Conservation (phyloP, 805 yeast genomes). For the Candida multigemmis region DNA sequence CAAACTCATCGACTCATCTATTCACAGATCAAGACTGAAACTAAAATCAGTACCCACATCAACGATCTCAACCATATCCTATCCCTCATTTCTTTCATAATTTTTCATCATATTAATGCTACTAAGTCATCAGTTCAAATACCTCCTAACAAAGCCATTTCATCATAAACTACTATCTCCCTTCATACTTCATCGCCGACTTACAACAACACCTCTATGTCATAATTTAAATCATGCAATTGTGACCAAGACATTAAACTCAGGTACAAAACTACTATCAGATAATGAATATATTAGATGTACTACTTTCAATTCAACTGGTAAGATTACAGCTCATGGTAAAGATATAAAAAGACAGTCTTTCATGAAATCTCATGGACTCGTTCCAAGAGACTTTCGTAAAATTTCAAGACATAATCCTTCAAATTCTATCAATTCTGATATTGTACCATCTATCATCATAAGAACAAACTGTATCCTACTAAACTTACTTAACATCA, state of each 20-base stretch:
- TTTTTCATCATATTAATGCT: no score
- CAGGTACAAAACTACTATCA: slow-evolving; percentile 7
- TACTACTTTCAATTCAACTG: slow-evolving; percentile 38
- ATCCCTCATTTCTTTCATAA: no score
- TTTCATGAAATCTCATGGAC: slow-evolving; percentile 34
- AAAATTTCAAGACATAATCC: slow-evolving; percentile 30
- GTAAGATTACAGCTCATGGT: slow-evolving; percentile 35
- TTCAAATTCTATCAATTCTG: slow-evolving; percentile 17
- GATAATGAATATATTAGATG: slow-evolving; percentile 35
- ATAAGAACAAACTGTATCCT: slow-evolving; percentile 39
- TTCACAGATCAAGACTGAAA: no score
- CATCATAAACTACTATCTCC: no score
- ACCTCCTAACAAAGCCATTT: no score
- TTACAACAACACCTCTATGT: no score
- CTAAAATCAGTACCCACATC: no score
- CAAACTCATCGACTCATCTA: no score
- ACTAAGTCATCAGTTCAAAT: no score
- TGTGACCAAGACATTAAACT: slow-evolving; percentile 10
- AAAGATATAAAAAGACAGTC: slow-evolving; percentile 35
- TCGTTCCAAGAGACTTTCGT: slow-evolving; percentile 52
- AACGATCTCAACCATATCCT: no score
- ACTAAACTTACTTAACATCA: slow-evolving; percentile 38
- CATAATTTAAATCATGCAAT: no score
- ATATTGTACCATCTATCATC: slow-evolving; percentile 49
- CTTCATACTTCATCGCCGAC: no score